Evolutionary conservation across 1,284 basidiomycete genomes (phyloP), one percentile per base, ranked within the genome.

Genomic region (Trichosporon inkin): DNA sequence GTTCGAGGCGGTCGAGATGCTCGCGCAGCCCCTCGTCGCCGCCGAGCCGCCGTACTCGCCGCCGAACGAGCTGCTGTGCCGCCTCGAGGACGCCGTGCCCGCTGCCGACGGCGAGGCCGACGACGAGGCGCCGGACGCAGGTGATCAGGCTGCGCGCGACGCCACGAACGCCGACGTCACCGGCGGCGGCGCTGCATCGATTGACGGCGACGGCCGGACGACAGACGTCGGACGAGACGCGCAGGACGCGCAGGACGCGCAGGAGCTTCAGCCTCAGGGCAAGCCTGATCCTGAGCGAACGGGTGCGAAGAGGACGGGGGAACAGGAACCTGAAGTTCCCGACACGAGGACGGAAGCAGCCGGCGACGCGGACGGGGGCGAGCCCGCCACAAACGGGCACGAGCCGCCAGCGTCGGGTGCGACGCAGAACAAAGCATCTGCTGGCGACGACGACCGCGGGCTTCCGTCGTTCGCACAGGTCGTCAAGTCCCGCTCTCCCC

Each of bases 301-400:
- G 44, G 44, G 44, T 49, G 44, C 44, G 44, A 49, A 10, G 44
- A 28, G 24, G 44, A 32, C 28, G 28, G 28, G n/a, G n/a, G n/a
- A n/a, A n/a, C n/a, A 28, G 41, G 8, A 16, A 32, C 44, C 44
- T 32, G 22, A 28, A 8, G 44, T n/a, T 32, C 28, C 44, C 14
- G 44, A 22, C 24, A 14, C 14, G 24, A 16, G 6, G 16, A 32
- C 44, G 44, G 44, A 49, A 49, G 44, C 44, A 49, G 22, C 28
- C 40, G 40, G 40, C 44, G 16, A 13, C 10, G 14, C 2, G 24
- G 16, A 13, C 10, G 14, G 4, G 24, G 13, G 41, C 41, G 22
- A 49, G 44, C 44, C 24, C 44, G 44, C 44, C 44, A 49, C 44
- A 49, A 49, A 49, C 24, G 44, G 28, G 44, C 44, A 49, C 44